Percentiles rank a stretch among this genome's conserved stretches.
Evolutionary conservation across 495 filamentous ascomycete genomes (phyloP).

Genomic region (Elaphomyces granulatus): DNA sequence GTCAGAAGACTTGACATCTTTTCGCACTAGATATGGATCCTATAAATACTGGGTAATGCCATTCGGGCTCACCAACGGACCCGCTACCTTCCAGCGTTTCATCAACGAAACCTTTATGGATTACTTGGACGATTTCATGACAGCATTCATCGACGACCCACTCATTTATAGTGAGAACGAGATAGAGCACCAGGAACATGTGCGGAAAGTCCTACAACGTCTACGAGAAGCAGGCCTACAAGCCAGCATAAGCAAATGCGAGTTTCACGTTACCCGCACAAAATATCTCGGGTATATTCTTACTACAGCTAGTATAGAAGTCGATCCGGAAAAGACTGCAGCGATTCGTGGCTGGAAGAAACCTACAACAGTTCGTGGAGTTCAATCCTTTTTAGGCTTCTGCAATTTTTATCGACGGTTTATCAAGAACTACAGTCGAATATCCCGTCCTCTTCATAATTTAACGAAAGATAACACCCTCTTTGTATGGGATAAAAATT

Average conservation of each 20-base stretch:
- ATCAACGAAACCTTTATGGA: constrained; percentile 15
- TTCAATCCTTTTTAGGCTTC: too few species aligned
- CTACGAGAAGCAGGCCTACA: constrained; percentile 7
- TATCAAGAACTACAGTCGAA: constrained; percentile 13
- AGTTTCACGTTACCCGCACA: constrained; percentile 11
- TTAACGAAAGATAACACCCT: constrained; percentile 8
- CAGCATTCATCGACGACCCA: constrained; percentile 23
- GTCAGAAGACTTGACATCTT: constrained; percentile 16
- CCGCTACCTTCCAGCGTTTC: constrained; percentile 16
- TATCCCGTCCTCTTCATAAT: constrained; percentile 3
- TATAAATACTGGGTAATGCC: constrained; percentile 22
- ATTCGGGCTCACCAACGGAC: constrained; percentile 17
- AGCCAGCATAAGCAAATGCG: constrained; percentile 13
- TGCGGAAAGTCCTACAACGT: constrained; percentile 7
- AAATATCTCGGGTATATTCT: constrained; percentile 17
- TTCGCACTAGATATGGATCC: constrained; percentile 12
- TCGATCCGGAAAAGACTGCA: constrained; percentile 11
- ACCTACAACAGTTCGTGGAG: constrained; percentile 8
- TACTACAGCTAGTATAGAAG: constrained; percentile 6
- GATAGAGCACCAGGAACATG: constrained; percentile 12
- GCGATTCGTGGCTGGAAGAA: constrained; percentile 10
- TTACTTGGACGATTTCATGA: constrained; percentile 13
- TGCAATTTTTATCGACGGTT: too few species aligned
- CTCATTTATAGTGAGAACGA: constrained; percentile 19
- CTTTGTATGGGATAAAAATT: constrained; percentile 34